Base-by-base conservation (phyloP, 2,329 filamentous ascomycete genomes). In the Stachybotrys elegans region DNA sequence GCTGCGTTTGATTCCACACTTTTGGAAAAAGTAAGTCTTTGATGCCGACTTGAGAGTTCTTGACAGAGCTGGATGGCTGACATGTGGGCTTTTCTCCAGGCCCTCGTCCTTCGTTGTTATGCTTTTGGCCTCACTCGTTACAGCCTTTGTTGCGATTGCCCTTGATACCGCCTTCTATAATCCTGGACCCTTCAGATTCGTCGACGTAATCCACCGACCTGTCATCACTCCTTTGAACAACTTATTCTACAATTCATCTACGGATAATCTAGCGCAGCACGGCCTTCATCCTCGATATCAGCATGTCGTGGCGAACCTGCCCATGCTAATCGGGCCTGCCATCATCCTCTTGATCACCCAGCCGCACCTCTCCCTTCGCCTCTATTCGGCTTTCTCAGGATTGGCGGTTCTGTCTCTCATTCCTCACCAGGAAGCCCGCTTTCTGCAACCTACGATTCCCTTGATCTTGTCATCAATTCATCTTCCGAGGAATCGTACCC, bases 91-190 rank as follows among this genome's bases (percentile, higher is more conserved):
- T 50, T 41, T 42, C 9, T 9, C 40, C 46, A 81, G 79, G 60
- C 80, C 79, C 48, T 61, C 73, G 34, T 78, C 80, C 43, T 69
- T 95, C 40, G 58, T 81, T 50, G 76, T 80, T 45, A 75, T 93
- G 55, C 60, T 80, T 43, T 57, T 79, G 43, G 84, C 85, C 49
- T 87, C 80, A 23, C 61, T 85, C 27, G 61, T 83, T 40, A 91
- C 88, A 41, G 73, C 82, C 38, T 72, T 81, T 45, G 64, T 92
- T 51, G 92, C 90, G 32, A 78, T 96, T 54, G 78, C 80, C 45
- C 75, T 89, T 45, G 93, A 98, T 65, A 97, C 92, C 4, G 77
- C 81, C 37, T 96, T 94, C 63, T 96, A 95, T 61, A 71, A 77
- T 37, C 60, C 73, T 46, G 73, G 77, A 46, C 75, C 81, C 43